Percentiles rank a stretch among this genome's conserved stretches.
Evolutionary conservation across 1,284 basidiomycete genomes (phyloP).

Genomic region (Rhodotorula sp.): DNA sequence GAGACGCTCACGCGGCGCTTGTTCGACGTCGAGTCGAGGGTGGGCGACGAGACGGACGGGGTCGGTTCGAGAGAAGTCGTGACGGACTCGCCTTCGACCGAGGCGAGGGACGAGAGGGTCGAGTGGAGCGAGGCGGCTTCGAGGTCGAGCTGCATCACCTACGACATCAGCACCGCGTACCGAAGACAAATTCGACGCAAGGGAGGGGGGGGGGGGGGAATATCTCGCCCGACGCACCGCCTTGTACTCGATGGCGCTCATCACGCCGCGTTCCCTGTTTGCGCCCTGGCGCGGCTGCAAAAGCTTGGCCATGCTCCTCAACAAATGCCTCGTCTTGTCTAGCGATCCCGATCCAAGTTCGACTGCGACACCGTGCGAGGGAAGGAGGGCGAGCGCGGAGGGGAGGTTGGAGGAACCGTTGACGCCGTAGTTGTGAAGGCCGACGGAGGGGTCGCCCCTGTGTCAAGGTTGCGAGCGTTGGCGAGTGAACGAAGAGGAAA

Average conservation of each 20-base stretch:
- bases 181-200: too few relatives aligned
- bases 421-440: conserved; percentile 41
- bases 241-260: conserved; percentile 48
- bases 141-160: conserved; percentile 64
- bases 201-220: too few relatives aligned
- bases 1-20: conserved; percentile 34
- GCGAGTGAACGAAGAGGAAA: background rate
- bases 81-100: conserved; percentile 60
- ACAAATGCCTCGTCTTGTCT: conserved; percentile 84
- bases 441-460: conserved; percentile 37
- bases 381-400: background rate
- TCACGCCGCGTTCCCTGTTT: conserved; percentile 38
- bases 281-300: conserved; percentile 7
- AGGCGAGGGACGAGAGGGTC: conserved; percentile 68
- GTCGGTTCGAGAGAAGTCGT: conserved; percentile 26
- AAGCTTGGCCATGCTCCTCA: conserved; percentile 66
- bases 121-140: conserved; percentile 81
- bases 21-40: conserved; percentile 55
- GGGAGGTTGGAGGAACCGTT: conserved; percentile 31
- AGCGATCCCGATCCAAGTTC: conserved; percentile 59
- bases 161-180: background rate
- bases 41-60: background rate
- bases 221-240: conserved; percentile 10
- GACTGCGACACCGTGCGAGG: conserved; percentile 33
- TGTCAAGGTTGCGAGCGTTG: background rate